Base-by-base conservation (phyloP, 139 green algal genomes). In the Picochlorum sp. region DNA sequence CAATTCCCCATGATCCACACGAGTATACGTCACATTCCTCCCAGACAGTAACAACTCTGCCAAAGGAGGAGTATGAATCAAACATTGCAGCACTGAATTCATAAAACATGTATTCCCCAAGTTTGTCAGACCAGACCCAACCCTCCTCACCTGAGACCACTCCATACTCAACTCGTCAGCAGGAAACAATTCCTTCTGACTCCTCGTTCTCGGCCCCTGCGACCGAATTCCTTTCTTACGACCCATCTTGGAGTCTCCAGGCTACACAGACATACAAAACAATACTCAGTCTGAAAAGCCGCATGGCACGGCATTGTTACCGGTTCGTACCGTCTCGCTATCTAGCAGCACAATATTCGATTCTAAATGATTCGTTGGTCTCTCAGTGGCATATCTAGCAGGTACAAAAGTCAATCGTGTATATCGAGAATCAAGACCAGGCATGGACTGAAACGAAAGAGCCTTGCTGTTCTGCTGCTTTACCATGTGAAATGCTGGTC, bases 91-190 rank as follows among this genome's bases (percentile, higher is more conserved):
- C 28, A 97, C 92, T 26, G 76, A 79, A 74, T 98, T 98, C 83
- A 98, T 91, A 79, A 97, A 98, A 76, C 92, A 98, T 0, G 92
- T 98, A 83, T 97, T 98, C 61, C 92, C 92, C 38, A 97, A 79
- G 72, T 98, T 98, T 41, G 87, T 62, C 21, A 97, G 77, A 1
- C 92, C 92, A 21, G 82, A 72, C 2, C 86, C 89, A 58, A 74
- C 45, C 2, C 47, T 54, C 47, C 47, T 54, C 1, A 50, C 13
- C n/a, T 21, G 45, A 23, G 66, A 20, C 15, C 34, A 51, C 10
- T n/a, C 23, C 47, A 44, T 51, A 34, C 20, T 1, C 13, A 58
- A 34, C 57, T 68, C 58, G 18, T 21, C 18, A 67, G 5, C 37
- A 52, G 18, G 24, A 11, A 64, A 52, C 34, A 54, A 21, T 1